Evolutionary conservation across 2,329 filamentous ascomycete species (phyloP), one percentile per base, ranked within the genome.

Genomic region (Cytospora piceicola): DNA sequence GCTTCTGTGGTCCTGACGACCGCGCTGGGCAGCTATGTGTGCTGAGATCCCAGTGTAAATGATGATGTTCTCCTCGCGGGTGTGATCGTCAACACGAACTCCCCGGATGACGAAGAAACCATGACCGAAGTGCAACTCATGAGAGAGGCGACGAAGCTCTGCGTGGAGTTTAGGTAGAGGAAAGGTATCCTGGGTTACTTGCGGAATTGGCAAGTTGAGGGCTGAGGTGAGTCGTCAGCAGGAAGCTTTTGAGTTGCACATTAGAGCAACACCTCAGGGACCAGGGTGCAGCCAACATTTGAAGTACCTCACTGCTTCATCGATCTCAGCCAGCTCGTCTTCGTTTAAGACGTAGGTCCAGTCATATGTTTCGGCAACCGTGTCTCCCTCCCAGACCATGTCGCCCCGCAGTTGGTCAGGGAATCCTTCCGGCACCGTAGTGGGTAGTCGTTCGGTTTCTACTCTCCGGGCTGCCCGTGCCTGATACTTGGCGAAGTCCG

Each of bases 41-140:
- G 84, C 79, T 0, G 86, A 83, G 1, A 90, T 73, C 0, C 88
- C 88, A 2, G 84, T 79, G 69, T 88, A 89, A 66, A 88, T 83
- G 67, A 84, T 81, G 34, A 87, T 71, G 65, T 86, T 87, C 2
- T 89, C 85, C 67, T 87, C 82, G 22, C 81, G 80, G 0, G 77
- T 79, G 71, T 88, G 81, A 4, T 77, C 76, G 12, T 82, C 78
- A 0, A 87, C 81, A 1, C 81, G 79, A 0, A 90, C 72, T 7
- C 88, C 88, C 2, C 85, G 82, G 20, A 90, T 72, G 2, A 88
- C 85, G 57, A 84, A 84, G 76, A 90, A 88, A 2, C 88, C 88
- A 58, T 83, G 81, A 2, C 86, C 85, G 32, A 77, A 74, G 72
- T 88, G 85, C 1, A 89, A 73, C 65, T 88, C 84, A 12, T 76